These are phyloP conservation scores for Neurospora intermedia DNA, from an alignment of 495 filamentous ascomycete genomes.

Conservation along the genomic window DNA sequence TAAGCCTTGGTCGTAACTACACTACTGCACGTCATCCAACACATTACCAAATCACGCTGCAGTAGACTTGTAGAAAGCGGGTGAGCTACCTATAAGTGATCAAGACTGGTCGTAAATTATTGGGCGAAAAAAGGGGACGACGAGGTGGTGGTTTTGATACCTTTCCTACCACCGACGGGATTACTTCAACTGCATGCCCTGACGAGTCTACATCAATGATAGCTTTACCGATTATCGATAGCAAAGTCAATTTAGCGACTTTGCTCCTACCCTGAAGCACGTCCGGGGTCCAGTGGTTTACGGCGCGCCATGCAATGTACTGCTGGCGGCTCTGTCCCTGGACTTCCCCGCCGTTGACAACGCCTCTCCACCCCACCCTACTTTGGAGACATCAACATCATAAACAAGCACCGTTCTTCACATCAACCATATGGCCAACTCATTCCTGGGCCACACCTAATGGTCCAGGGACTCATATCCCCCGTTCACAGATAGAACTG, in stretches of 20 bases:
- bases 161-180: too few species aligned
- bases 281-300: neutral
- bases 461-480: neutral
- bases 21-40: neutral
- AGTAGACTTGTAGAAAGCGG: neutral
- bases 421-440: neutral
- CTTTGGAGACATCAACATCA: neutral
- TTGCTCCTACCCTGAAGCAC: neutral
- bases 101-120: neutral
- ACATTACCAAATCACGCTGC: neutral
- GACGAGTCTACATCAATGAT: too few species aligned
- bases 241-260: neutral
- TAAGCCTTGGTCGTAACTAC: neutral
- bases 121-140: neutral
- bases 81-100: neutral
- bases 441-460: neutral
- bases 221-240: neutral
- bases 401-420: neutral
- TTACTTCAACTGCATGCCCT: too few species aligned
- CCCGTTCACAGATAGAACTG: neutral
- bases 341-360: neutral
- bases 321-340: neutral
- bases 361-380: neutral
- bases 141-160: neutral
- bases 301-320: neutral